A percentile compares a stretch with the other conserved stretches of the same genome.
Conservation (phyloP, 2,329 filamentous ascomycete species). For the Pseudogymnoascus sp. region DNA sequence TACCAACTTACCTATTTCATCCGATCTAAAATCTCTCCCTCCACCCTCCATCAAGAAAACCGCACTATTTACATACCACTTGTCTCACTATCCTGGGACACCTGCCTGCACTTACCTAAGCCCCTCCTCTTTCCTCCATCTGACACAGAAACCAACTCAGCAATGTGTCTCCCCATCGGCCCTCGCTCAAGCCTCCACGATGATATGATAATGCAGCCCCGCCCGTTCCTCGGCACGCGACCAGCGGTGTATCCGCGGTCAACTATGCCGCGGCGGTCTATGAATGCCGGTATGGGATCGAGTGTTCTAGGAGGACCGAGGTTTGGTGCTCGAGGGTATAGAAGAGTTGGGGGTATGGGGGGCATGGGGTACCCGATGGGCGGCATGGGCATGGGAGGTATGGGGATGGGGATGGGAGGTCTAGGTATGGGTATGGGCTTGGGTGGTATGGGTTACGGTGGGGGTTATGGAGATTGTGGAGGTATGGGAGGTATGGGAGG, state of each 20-base stretch:
- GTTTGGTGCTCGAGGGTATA: background rate
- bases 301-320: background rate
- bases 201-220: background rate
- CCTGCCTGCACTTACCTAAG: background rate
- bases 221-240: background rate
- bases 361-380: background rate
- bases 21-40: background rate
- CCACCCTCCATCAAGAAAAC: background rate
- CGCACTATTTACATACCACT: background rate
- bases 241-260: background rate
- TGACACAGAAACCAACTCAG: background rate
- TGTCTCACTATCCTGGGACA: background rate
- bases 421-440: background rate
- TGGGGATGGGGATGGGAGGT: background rate
- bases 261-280: background rate
- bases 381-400: background rate
- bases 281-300: background rate
- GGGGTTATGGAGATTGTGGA: background rate
- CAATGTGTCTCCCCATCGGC: conserved; percentile 1
- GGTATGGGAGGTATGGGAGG: background rate
- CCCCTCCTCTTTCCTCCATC: background rate
- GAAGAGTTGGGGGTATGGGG: background rate
- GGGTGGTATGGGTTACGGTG: background rate
- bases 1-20: conserved; percentile 1
- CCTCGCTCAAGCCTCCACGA: background rate